A percentile compares a stretch with the other conserved stretches of the same genome.
Evolutionary conservation across 2,329 filamentous ascomycete species (phyloP).

Genomic region (Alternaria tenuissima): DNA sequence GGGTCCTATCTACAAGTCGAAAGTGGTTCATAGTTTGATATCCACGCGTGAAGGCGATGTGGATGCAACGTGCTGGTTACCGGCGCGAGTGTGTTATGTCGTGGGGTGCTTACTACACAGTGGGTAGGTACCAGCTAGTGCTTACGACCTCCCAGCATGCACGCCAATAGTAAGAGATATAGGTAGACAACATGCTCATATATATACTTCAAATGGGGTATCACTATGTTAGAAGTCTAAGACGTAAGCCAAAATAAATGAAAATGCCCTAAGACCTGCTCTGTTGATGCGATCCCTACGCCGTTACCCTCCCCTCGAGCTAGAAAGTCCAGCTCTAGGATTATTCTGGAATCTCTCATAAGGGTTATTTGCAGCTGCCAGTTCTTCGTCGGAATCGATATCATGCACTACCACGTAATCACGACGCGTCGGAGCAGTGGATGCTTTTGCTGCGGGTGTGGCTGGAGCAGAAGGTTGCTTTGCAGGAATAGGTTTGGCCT

Average conservation of each 20-base stretch:
- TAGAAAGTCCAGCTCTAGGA: background rate
- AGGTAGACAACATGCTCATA: background rate
- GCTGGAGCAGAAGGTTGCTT: background rate
- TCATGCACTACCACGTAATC: background rate
- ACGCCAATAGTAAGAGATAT: background rate
- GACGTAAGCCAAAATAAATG: background rate
- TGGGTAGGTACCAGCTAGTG: background rate
- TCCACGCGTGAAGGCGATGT: background rate
- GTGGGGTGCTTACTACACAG: background rate
- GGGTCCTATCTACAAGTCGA: too few relatives aligned
- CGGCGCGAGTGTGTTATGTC: background rate
- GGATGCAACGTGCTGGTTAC: background rate
- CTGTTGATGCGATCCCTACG: background rate
- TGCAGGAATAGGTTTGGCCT: conserved; percentile 1
- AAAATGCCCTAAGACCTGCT: background rate
- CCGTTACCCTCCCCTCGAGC: background rate
- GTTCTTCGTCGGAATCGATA: background rate
- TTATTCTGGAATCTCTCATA: conserved; percentile 5
- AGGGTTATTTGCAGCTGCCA: background rate
- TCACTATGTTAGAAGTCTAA: background rate
- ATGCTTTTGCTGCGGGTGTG: background rate
- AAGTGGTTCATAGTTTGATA: background rate
- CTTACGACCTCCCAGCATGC: background rate
- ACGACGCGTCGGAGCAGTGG: background rate
- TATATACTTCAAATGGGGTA: background rate